Evolutionary conservation across 2,329 filamentous ascomycete species (phyloP), one percentile per base, ranked within the genome.

Genomic region (Talaromyces sp.): DNA sequence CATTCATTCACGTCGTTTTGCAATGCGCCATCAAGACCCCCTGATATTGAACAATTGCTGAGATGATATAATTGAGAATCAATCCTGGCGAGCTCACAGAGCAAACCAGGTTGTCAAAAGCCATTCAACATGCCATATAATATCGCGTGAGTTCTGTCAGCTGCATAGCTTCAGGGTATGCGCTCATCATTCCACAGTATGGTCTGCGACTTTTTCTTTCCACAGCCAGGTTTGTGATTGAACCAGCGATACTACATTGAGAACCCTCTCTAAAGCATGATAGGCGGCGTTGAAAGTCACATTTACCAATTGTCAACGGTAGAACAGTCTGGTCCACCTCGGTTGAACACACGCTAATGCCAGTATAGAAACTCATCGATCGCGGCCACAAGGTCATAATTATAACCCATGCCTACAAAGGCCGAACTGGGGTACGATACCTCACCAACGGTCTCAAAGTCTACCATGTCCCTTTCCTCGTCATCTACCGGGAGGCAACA

Each of bases 171-270:
- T 17, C 31, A 15, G n/a, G 37, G 56, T 58, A 35, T 59, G 59
- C 56, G 50, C 63, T 72, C 57, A 73, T 66, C 59, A 9, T 25
- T 58, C 11, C 6, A 43, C 64, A 86, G 83, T 60, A 99, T 99
- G 94, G 89, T 97, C 73, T 92, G 93, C 83, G 94, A 99, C 80
- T 97, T 96, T 82, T 99, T 99, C 86, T 99, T 95, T 72, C 94
- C 94, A 13, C 93, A 97, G 70, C 93, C 94, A 54, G 92, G 80
- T 57, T 36, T 22, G 39, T n/a, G n/a, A n/a, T 59, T 7, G n/a
- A n/a, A 6, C 10, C 7, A n/a, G 22, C 6, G 8, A 36, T 6
- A 25, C 80, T 71, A 55, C 74, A 56, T 21, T 10, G 8, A 37
- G 10, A 6, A n/a, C 4, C 1, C 0, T 13, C 6, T 25, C 25